phyloP scores from a whole-genome alignment of 2,329 filamentous ascomycete species.

The Colletotrichum godetiae region DNA sequence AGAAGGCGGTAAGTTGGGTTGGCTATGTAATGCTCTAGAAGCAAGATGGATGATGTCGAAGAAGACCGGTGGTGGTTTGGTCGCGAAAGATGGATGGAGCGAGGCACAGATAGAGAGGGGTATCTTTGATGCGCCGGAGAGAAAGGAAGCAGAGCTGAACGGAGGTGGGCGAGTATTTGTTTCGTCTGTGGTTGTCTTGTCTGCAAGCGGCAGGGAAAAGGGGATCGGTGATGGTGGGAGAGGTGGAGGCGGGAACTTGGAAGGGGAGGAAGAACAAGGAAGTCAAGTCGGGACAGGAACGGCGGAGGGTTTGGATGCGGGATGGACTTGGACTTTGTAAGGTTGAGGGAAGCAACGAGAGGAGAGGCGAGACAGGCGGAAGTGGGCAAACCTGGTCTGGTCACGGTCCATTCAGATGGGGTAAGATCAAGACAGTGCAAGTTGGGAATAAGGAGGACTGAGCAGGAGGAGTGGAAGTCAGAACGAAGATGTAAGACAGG shows the following conservation, averaged over 20 bases:
- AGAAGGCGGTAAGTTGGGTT: not conserved
- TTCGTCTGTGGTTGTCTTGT: conserved; percentile 24
- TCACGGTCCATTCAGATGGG: not conserved
- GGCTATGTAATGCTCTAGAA: not conserved
- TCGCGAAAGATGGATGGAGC: not conserved
- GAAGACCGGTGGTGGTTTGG: not conserved
- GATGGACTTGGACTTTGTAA: conserved; percentile 34
- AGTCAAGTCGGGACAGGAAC: not conserved
- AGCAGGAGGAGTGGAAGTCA: conserved; percentile 4
- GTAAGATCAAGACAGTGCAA: conserved; percentile 18
- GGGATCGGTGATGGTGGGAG: conserved; percentile 16
- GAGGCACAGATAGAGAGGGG: not conserved
- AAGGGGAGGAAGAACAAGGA: conserved; percentile 12
- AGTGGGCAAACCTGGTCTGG: not conserved
- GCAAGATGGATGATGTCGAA: conserved; percentile 13
- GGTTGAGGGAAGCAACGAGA: not conserved
- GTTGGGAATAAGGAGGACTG: not conserved
- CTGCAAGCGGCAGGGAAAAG: conserved; percentile 27
- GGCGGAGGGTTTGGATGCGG: conserved; percentile 25
- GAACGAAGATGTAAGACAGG: not conserved
- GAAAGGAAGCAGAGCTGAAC: conserved; percentile 1
- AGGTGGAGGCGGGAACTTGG: conserved; percentile 22
- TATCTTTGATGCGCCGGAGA: conserved; percentile 7
- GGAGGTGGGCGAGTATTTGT: conserved; percentile 19
- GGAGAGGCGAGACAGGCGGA: not conserved